These are phyloP conservation scores for Escallonia herrerae DNA, from an alignment of 129 eudicot species.

Conservation along the genomic window DNA sequence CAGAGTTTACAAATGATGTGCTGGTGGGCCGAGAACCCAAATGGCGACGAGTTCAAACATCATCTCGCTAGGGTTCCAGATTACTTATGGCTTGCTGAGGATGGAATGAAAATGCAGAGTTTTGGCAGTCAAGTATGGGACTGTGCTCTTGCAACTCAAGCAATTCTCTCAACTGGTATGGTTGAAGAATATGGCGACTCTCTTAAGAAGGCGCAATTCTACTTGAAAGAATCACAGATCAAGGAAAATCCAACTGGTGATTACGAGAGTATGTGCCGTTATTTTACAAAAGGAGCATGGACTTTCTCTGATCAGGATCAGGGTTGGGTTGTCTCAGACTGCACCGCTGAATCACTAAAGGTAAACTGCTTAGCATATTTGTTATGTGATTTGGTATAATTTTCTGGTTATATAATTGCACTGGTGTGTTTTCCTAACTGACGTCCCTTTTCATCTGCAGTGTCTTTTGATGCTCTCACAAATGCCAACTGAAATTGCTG, in stretches of 20 bases:
- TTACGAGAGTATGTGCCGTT: slow-evolving; percentile 43
- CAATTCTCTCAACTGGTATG: slow-evolving; percentile 54
- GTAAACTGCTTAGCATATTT: slow-evolving; percentile 15
- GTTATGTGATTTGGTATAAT: neutral
- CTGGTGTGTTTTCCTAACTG: neutral
- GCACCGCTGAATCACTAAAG: slow-evolving; percentile 59
- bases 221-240: slow-evolving; percentile 56
- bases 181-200: slow-evolving; percentile 65
- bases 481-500: slow-evolving; percentile 44
- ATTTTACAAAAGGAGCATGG: slow-evolving; percentile 70
- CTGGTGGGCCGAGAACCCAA: slow-evolving; percentile 67
- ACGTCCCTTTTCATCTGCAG: slow-evolving; percentile 16
- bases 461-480: slow-evolving; percentile 50
- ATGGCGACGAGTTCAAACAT: slow-evolving; percentile 52
- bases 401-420: too few relatives aligned
- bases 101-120: slow-evolving; percentile 72
- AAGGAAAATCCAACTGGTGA: slow-evolving; percentile 47
- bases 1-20: slow-evolving; percentile 81
- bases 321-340: slow-evolving; percentile 65
- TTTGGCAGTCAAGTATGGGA: slow-evolving; percentile 85
- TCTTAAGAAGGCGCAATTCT: slow-evolving; percentile 54
- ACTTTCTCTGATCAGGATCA: slow-evolving; percentile 71
- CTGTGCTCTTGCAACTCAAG: slow-evolving; percentile 52
- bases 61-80: slow-evolving; percentile 66
- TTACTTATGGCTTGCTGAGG: slow-evolving; percentile 72